These are phyloP conservation scores for Schizonepeta tenuifolia DNA, from an alignment of 257 asterid species.

Conservation along the genomic window DNA sequence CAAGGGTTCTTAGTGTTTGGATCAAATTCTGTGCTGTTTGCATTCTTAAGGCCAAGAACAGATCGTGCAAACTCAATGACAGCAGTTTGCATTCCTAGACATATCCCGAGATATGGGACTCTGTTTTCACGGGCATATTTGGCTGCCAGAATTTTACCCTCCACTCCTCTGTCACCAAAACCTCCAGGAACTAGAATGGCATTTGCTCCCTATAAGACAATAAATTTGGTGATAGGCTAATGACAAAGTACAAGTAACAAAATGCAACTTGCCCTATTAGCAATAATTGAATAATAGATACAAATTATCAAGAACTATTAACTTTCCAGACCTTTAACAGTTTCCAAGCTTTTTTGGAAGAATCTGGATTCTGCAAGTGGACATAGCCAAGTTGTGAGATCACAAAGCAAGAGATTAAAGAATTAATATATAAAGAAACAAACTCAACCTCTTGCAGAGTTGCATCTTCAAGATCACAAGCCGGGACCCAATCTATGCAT, in stretches of 20 bases:
- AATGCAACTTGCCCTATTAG: neutral
- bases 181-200: slow-evolving; percentile 84
- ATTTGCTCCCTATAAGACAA: slow-evolving; percentile 64
- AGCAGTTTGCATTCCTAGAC: slow-evolving; percentile 81
- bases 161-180: slow-evolving; percentile 86
- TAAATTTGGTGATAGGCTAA: slow-evolving; percentile 28
- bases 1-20: slow-evolving; percentile 62
- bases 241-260: slow-evolving; percentile 7
- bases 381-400: slow-evolving; percentile 35
- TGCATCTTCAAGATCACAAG: slow-evolving; percentile 85
- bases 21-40: slow-evolving; percentile 75
- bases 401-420: slow-evolving; percentile 27
- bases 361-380: slow-evolving; percentile 68
- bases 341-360: slow-evolving; percentile 77
- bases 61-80: slow-evolving; percentile 73
- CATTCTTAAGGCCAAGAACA: slow-evolving; percentile 65
- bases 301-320: slow-evolving; percentile 22
- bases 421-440: slow-evolving; percentile 28
- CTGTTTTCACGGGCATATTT: slow-evolving; percentile 76
- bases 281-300: slow-evolving; percentile 1
- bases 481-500: slow-evolving; percentile 85
- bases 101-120: slow-evolving; percentile 77
- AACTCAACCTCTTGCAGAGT: slow-evolving; percentile 64
- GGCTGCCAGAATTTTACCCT: slow-evolving; percentile 84
- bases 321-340: slow-evolving; percentile 69